phyloP scores from a whole-genome alignment of 352 stramenopile genomes.

The Phytophthora rubi region DNA sequence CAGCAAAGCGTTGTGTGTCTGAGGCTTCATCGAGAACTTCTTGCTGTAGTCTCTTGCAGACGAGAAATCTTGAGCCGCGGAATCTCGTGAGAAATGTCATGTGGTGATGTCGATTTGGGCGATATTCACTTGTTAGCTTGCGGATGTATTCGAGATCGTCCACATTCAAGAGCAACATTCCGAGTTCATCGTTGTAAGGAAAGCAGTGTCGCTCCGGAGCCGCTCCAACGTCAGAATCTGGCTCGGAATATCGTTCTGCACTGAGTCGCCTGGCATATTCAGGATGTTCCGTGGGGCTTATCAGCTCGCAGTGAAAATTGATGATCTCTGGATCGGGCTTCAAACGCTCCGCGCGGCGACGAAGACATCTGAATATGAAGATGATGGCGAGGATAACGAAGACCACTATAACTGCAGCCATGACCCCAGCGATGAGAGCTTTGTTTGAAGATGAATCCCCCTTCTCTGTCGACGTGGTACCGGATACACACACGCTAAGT shows the following conservation, averaged over 20 bases:
- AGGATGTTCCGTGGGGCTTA: slow-evolving; percentile 14
- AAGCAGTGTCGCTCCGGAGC: background rate
- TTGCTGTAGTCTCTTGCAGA: slow-evolving; percentile 49
- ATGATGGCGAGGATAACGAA: slow-evolving; percentile 28
- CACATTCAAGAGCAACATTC: slow-evolving; percentile 35
- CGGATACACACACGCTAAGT: slow-evolving; percentile 26
- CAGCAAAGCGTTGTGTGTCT: slow-evolving; percentile 42
- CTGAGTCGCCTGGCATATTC: slow-evolving; percentile 2
- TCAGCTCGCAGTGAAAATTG: slow-evolving; percentile 15
- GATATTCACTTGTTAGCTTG: slow-evolving; percentile 31
- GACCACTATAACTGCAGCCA: slow-evolving; percentile 30
- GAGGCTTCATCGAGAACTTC: slow-evolving; percentile 34
- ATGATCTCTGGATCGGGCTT: slow-evolving; percentile 16
- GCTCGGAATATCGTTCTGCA: slow-evolving; percentile 9
- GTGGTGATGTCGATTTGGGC: slow-evolving; percentile 2
- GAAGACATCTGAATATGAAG: slow-evolving; percentile 26
- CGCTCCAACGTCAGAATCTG: slow-evolving; percentile 11
- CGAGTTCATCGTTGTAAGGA: slow-evolving; percentile 15
- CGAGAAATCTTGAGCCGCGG: slow-evolving; percentile 34
- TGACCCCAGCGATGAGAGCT: slow-evolving; percentile 30
- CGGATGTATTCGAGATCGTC: slow-evolving; percentile 54
- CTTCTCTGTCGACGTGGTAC: background rate
- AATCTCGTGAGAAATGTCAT: slow-evolving; percentile 52
- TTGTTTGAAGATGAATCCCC: slow-evolving; percentile 17
- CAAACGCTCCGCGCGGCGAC: slow-evolving; percentile 14